Conservation (phyloP, 306 rosid species). For the Begonia fuchsioides region DNA sequence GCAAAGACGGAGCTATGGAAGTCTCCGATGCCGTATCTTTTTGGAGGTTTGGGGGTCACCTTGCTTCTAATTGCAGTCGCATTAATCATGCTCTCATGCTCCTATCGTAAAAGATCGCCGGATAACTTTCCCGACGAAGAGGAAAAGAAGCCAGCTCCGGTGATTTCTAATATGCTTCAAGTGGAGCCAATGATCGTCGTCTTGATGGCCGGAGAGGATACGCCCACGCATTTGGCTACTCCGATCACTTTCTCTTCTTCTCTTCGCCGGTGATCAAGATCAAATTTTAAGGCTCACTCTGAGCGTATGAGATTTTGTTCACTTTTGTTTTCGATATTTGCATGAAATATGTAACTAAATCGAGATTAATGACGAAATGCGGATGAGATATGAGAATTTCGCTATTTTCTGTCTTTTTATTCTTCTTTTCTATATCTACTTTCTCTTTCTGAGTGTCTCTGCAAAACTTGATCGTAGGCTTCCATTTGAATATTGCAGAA, state of each 20-base stretch:
- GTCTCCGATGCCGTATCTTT: slow-evolving; percentile 5
- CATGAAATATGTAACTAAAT: too few relatives aligned
- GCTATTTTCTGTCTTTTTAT: too few relatives aligned
- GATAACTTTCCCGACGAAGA: neutral
- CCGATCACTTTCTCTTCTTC: neutral
- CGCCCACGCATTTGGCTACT: slow-evolving; percentile 3
- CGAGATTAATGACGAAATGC: too few relatives aligned
- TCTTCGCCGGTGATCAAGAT: neutral
- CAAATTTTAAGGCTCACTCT: too few relatives aligned
- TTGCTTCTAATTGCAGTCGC: slow-evolving; percentile 5
- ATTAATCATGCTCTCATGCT: slow-evolving; percentile 4
- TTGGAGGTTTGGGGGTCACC: slow-evolving; percentile 2
- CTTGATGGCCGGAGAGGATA: slow-evolving; percentile 9
- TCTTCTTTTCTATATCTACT: too few relatives aligned
- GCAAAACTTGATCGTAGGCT: too few relatives aligned
- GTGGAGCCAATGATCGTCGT: slow-evolving; percentile 6
- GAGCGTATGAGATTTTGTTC: neutral
- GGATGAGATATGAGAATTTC: too few relatives aligned
- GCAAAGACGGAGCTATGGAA: slow-evolving; percentile 6
- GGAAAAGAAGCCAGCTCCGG: neutral
- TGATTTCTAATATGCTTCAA: neutral
- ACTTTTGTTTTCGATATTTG: too few relatives aligned
- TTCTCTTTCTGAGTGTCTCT: too few relatives aligned
- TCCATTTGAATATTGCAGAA: too few relatives aligned
- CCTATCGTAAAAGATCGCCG: slow-evolving; percentile 1